Evolutionary conservation across 2,329 filamentous ascomycete species (phyloP).

Genomic region (Massarina eburnea): DNA sequence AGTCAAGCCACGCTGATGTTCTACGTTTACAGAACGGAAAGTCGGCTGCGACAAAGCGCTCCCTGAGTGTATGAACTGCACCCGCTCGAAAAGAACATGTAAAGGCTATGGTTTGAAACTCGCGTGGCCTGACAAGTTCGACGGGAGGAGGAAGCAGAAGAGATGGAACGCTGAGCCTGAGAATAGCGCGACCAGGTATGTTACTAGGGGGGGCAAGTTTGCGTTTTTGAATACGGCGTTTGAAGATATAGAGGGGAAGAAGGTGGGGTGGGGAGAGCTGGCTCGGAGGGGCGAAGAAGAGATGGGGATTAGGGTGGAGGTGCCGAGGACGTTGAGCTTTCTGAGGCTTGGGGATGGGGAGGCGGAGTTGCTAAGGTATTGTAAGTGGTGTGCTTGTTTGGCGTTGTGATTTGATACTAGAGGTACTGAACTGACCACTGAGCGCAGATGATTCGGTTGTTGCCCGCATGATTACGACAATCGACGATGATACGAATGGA

Average conservation of each 20-base stretch:
- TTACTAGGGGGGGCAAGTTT: conserved; percentile 12
- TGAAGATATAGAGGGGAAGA: conserved; percentile 15
- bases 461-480: conserved; percentile 52
- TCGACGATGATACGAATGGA: conserved; percentile 49
- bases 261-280: conserved; percentile 10
- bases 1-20: not conserved
- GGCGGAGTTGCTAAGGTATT: conserved; percentile 28
- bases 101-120: conserved; percentile 51
- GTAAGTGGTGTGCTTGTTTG: conserved; percentile 13
- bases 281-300: not conserved
- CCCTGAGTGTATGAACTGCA: conserved; percentile 50
- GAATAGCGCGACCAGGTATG: conserved; percentile 5
- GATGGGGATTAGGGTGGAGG: not conserved
- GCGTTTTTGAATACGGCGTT: conserved; percentile 20
- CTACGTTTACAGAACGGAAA: conserved; percentile 53
- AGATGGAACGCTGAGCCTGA: conserved; percentile 43
- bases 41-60: conserved; percentile 51
- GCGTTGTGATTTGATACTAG: conserved; percentile 2
- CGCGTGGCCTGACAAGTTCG: conserved; percentile 52
- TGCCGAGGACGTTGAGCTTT: not conserved
- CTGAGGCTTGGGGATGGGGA: conserved; percentile 1
- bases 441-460: conserved; percentile 44
- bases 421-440: conserved; percentile 25
- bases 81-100: conserved; percentile 46
- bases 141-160: conserved; percentile 47